Evolutionary conservation across 768 basidiomycete species (phyloP).

Genomic region (Obba rivulosa): DNA sequence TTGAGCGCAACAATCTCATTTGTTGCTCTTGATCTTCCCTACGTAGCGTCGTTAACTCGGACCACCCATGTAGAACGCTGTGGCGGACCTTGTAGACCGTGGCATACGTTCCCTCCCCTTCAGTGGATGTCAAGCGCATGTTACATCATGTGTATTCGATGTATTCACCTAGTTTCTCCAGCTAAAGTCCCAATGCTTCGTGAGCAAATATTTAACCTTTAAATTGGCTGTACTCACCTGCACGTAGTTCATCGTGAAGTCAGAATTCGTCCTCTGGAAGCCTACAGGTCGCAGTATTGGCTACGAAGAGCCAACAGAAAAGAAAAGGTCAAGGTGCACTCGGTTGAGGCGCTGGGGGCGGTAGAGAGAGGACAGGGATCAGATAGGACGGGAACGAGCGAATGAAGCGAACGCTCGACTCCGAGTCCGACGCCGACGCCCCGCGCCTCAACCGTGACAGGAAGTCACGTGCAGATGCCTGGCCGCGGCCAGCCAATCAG

Average conservation of each 20-base stretch:
- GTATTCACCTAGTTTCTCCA: constrained; percentile 73
- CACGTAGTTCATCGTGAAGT: constrained; percentile 47
- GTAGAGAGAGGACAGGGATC: too few relatives aligned
- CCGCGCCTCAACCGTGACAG: too few relatives aligned
- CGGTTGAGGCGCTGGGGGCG: too few relatives aligned
- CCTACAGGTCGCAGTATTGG: too few relatives aligned
- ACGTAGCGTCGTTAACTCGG: background rate
- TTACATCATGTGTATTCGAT: background rate
- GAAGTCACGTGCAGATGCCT: too few relatives aligned
- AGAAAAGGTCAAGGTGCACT: too few relatives aligned
- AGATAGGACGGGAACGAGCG: too few relatives aligned
- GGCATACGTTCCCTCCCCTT: constrained; percentile 91
- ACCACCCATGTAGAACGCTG: background rate
- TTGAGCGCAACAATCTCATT: constrained; percentile 98
- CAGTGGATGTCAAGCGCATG: constrained; percentile 4
- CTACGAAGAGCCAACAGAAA: too few relatives aligned
- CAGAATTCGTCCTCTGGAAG: background rate
- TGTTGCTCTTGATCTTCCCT: constrained; percentile 96
- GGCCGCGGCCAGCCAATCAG: too few relatives aligned
- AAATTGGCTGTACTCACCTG: constrained; percentile 32
- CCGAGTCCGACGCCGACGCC: too few relatives aligned
- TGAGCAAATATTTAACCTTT: background rate
- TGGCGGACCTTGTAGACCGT: constrained; percentile 87
- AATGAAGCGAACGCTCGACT: too few relatives aligned
- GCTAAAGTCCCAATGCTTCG: constrained; percentile 34